Evolutionary conservation across 345 rosid species (phyloP).

Genomic region (Durio zibethinus): DNA sequence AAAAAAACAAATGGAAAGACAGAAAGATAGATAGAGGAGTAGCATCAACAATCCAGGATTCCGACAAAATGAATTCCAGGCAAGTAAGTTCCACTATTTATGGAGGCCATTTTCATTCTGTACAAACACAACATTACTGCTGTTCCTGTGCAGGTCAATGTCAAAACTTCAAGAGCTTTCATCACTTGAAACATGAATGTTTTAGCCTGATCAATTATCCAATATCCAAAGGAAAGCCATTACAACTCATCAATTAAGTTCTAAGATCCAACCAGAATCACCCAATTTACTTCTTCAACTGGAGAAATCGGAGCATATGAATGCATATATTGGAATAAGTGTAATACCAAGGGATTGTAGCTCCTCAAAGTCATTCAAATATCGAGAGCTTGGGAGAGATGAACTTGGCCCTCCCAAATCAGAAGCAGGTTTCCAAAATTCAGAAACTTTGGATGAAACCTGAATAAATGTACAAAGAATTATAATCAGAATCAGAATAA

Average conservation of each 20-base stretch:
- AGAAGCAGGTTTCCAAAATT: conserved; percentile 76
- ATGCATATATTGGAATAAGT: conserved; percentile 1
- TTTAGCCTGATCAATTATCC: conserved; percentile 6
- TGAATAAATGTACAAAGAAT: conserved; percentile 24
- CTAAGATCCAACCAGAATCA: not conserved
- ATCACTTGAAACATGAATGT: conserved; percentile 6
- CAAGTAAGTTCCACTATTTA: not conserved
- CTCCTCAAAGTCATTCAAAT: conserved; percentile 95
- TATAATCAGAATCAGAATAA: not conserved
- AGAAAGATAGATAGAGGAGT: not conserved
- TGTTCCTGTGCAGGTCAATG: not conserved
- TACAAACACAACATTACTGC: not conserved
- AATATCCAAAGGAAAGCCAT: not conserved
- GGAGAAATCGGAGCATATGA: conserved; percentile 5
- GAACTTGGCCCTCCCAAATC: conserved; percentile 48
- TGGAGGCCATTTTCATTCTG: not conserved
- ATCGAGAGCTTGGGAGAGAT: conserved; percentile 72
- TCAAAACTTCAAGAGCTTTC: conserved; percentile 2
- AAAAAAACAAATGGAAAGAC: not conserved
- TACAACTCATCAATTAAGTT: not conserved
- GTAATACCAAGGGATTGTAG: conserved; percentile 73
- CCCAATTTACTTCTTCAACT: not conserved
- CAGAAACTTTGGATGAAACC: conserved; percentile 74
- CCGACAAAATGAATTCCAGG: not conserved
- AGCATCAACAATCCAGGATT: not conserved